These are phyloP conservation scores for Suhomyces pyralidae DNA, from an alignment of 805 yeast genomes.

Conservation along the genomic window DNA sequence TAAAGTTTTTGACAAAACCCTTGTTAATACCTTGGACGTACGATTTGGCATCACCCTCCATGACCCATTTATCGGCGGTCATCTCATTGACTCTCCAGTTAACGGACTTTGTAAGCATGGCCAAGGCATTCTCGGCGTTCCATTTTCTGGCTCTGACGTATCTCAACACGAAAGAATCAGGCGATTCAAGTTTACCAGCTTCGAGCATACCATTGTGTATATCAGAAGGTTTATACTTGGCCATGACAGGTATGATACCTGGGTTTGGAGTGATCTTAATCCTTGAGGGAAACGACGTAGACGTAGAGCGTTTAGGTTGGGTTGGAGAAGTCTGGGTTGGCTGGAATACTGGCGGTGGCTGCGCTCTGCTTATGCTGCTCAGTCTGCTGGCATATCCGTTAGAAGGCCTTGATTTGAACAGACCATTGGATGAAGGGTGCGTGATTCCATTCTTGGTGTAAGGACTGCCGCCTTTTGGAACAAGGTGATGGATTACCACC, in stretches of 20 bases:
- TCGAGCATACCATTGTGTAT: constrained; percentile 53
- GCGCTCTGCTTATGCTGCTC: background rate
- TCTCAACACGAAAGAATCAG: constrained; percentile 75
- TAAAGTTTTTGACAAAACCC: constrained; percentile 55
- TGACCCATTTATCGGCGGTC: constrained; percentile 58
- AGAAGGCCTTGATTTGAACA: background rate
- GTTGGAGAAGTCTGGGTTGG: background rate
- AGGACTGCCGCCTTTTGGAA: constrained; percentile 5
- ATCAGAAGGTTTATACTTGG: constrained; percentile 50
- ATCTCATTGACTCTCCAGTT: constrained; percentile 69
- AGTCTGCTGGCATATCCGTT: background rate
- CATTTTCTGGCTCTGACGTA: constrained; percentile 87
- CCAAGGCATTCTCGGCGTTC: constrained; percentile 63
- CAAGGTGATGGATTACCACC: background rate
- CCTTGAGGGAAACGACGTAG: background rate
- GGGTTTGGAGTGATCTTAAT: constrained; percentile 22
- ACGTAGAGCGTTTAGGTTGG: background rate
- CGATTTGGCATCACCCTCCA: constrained; percentile 68
- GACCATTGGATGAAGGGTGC: constrained; percentile 1
- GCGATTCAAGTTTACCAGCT: constrained; percentile 69
- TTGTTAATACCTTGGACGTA: constrained; percentile 37
- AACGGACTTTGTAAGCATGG: constrained; percentile 70
- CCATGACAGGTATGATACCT: constrained; percentile 47
- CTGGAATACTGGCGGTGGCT: background rate
- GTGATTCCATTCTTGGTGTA: constrained; percentile 4